Evolutionary conservation across 2,329 filamentous ascomycete genomes (phyloP).

Genomic region (Chaetomium sp.): DNA sequence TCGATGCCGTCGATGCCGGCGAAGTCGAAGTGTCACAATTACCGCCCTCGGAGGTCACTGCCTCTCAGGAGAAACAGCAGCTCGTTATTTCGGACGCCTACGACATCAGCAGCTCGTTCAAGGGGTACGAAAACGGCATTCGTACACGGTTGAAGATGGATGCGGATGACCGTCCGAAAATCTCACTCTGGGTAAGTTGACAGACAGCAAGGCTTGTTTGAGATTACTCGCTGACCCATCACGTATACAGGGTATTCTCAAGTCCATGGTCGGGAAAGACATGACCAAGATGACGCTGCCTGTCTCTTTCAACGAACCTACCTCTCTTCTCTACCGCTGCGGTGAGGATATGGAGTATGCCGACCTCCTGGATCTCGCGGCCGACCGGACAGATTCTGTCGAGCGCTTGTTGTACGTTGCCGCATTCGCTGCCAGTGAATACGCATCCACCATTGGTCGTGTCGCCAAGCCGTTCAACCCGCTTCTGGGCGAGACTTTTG

Average conservation of each 20-base stretch:
- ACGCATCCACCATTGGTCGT: constrained; percentile 93
- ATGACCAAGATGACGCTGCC: constrained; percentile 99
- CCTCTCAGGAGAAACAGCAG: constrained; percentile 49
- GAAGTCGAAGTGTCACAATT: constrained; percentile 79
- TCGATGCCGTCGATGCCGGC: constrained; percentile 92
- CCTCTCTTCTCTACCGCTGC: constrained; percentile 89
- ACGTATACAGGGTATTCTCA: constrained; percentile 75
- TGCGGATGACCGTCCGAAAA: constrained; percentile 87
- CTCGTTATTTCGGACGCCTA: constrained; percentile 50
- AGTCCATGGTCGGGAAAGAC: constrained; percentile 99
- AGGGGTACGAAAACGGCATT: constrained; percentile 88
- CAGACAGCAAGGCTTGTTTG: no score
- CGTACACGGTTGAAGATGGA: constrained; percentile 83
- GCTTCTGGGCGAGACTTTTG: constrained; percentile 91
- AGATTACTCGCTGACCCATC: constrained; percentile 32
- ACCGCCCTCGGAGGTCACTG: constrained; percentile 51
- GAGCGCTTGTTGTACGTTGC: constrained; percentile 94
- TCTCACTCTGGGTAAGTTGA: constrained; percentile 87
- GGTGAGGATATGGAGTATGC: constrained; percentile 98
- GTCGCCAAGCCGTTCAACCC: constrained; percentile 99
- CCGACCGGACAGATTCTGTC: constrained; percentile 80
- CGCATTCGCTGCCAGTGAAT: constrained; percentile 93
- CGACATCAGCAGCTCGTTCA: constrained; percentile 77
- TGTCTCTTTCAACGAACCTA: constrained; percentile 98
- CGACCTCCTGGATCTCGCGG: constrained; percentile 85